Evolutionary conservation across 352 stramenopile genomes (phyloP).

Genomic region (Pythium graminicola): DNA sequence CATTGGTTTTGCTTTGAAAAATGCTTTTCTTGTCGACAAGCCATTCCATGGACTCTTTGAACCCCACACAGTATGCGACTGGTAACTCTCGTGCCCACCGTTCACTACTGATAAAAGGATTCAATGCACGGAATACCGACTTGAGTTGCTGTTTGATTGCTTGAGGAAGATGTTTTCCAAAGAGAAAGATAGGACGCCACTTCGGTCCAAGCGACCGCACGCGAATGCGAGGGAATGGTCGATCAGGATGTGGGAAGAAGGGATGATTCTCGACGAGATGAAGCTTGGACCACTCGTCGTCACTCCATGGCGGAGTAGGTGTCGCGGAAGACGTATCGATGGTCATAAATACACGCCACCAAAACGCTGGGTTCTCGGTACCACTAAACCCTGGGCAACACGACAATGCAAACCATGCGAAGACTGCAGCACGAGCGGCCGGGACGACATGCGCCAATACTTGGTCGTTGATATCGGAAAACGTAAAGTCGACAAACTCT

Average conservation of each 20-base stretch:
- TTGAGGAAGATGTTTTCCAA: no score
- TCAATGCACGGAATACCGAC: no score
- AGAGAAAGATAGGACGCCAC: no score
- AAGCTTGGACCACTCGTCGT: background rate
- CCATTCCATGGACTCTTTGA: no score
- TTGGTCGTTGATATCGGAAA: background rate
- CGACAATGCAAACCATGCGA: conserved; percentile 11
- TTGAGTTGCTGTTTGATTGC: no score
- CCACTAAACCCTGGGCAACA: conserved; percentile 6
- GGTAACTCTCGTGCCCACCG: no score
- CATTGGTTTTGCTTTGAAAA: no score
- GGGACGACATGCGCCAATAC: background rate
- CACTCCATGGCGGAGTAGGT: background rate
- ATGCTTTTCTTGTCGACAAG: no score
- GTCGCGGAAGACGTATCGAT: background rate
- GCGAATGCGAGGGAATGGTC: background rate
- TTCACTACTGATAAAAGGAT: no score
- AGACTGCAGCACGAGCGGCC: background rate
- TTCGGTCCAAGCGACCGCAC: background rate
- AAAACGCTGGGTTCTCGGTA: conserved; percentile 4
- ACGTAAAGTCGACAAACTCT: background rate
- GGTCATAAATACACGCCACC: conserved; percentile 7
- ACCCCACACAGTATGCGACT: no score
- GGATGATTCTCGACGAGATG: background rate
- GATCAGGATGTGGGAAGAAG: background rate